Evolutionary conservation across 495 filamentous ascomycete species (phyloP).

Genomic region (Glonium stellatum): DNA sequence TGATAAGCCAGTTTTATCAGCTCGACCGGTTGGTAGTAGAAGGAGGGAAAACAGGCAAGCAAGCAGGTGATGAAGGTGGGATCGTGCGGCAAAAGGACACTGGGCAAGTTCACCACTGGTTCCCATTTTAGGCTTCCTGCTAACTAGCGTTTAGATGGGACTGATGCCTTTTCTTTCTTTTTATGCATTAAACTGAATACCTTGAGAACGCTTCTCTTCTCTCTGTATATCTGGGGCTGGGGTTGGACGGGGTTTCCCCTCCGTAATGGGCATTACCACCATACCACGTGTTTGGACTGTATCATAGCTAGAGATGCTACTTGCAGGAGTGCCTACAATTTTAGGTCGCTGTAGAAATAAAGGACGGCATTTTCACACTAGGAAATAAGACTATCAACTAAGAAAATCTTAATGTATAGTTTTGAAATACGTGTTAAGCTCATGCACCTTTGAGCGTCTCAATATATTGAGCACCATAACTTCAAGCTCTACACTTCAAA

Average conservation of each 20-base stretch:
- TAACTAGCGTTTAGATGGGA: constrained; percentile 18
- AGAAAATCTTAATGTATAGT: too few species aligned
- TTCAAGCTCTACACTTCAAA: too few species aligned
- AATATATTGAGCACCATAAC: too few species aligned
- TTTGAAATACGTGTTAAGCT: too few species aligned
- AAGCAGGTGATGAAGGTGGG: constrained; percentile 59
- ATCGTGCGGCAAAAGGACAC: constrained; percentile 76
- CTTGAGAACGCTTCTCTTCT: neutral
- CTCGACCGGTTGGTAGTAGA: constrained; percentile 89
- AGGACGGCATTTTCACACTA: neutral
- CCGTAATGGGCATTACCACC: neutral
- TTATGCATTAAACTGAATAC: too few species aligned
- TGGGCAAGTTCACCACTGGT: constrained; percentile 49
- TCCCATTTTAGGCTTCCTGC: neutral
- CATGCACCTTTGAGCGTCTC: too few species aligned
- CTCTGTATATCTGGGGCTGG: neutral
- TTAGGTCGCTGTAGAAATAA: neutral
- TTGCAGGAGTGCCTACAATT: neutral
- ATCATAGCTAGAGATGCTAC: constrained; percentile 4
- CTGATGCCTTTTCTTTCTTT: neutral
- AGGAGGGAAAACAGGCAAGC: constrained; percentile 71
- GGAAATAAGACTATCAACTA: too few species aligned
- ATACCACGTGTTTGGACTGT: constrained; percentile 6
- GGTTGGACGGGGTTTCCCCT: neutral
- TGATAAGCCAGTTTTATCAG: constrained; percentile 92